Evolutionary conservation across 768 basidiomycete species (phyloP).

Genomic region (Nevesoporus exiguus): DNA sequence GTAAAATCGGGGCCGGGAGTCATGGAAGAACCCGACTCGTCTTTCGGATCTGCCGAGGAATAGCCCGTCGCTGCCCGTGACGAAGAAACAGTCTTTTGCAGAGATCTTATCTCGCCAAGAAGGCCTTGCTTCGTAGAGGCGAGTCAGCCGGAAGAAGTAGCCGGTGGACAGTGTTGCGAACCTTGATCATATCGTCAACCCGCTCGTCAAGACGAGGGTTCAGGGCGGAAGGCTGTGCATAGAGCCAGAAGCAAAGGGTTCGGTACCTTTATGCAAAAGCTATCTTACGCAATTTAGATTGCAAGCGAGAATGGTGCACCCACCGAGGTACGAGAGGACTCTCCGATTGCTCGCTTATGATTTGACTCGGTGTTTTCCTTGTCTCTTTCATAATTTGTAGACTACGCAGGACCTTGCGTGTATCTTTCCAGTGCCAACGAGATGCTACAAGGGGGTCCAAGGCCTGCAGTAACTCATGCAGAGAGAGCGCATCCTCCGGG

Average conservation of each 20-base stretch:
- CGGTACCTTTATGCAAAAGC: conserved; percentile 54
- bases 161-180: conserved; percentile 25
- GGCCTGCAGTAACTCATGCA: conserved; percentile 60
- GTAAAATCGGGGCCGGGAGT: conserved; percentile 50
- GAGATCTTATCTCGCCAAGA: conserved; percentile 66
- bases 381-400: conserved; percentile 74
- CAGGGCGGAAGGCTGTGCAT: conserved; percentile 62
- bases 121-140: conserved; percentile 60
- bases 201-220: conserved; percentile 69
- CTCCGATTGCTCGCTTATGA: conserved; percentile 60
- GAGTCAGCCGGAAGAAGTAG: background rate
- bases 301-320: background rate
- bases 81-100: conserved; percentile 35
- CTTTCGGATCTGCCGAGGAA: background rate
- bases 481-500: conserved; percentile 54
- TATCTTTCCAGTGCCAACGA: conserved; percentile 96
- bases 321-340: conserved; percentile 50
- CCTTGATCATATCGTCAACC: conserved; percentile 88
- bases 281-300: background rate
- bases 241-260: conserved; percentile 89
- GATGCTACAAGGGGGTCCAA: conserved; percentile 73
- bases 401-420: conserved; percentile 82
- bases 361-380: conserved; percentile 61
- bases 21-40: background rate
- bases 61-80: background rate